Conservation (phyloP, 345 rosid genomes). For the Luvunga scandens region DNA sequence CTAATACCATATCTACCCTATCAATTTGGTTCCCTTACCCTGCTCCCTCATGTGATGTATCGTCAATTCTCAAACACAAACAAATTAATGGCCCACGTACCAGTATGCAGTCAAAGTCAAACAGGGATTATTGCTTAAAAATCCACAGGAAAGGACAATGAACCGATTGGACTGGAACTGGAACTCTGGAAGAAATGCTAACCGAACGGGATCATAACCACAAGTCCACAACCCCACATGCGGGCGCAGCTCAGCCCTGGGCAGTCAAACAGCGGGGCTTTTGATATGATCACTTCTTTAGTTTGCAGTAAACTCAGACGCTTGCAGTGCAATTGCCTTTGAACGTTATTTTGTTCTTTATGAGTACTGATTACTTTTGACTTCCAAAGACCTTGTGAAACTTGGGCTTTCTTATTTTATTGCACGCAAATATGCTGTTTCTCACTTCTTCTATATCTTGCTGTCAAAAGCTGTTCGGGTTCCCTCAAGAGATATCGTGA, state of each 20-base stretch:
- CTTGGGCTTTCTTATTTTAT: neutral
- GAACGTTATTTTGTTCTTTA: neutral
- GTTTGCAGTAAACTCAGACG: neutral
- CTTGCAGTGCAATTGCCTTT: neutral
- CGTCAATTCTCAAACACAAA: no score
- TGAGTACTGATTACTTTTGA: neutral
- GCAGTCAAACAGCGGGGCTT: neutral
- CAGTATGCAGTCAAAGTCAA: slow-evolving; percentile 5
- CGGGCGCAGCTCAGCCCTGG: neutral
- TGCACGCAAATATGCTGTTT: neutral
- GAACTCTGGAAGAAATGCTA: neutral
- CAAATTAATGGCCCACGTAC: neutral
- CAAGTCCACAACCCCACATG: neutral
- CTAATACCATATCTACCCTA: no score
- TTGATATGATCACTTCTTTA: neutral
- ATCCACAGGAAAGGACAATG: neutral
- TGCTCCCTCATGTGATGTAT: no score
- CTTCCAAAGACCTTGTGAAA: neutral
- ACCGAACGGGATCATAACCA: neutral
- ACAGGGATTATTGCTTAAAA: neutral
- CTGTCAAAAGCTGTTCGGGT: no score
- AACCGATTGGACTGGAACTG: neutral
- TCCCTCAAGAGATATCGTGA: neutral
- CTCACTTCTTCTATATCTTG: neutral
- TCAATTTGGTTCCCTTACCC: no score